phyloP scores from a whole-genome alignment of 2,329 filamentous ascomycete genomes.

The Neocatenulostroma microsporum region DNA sequence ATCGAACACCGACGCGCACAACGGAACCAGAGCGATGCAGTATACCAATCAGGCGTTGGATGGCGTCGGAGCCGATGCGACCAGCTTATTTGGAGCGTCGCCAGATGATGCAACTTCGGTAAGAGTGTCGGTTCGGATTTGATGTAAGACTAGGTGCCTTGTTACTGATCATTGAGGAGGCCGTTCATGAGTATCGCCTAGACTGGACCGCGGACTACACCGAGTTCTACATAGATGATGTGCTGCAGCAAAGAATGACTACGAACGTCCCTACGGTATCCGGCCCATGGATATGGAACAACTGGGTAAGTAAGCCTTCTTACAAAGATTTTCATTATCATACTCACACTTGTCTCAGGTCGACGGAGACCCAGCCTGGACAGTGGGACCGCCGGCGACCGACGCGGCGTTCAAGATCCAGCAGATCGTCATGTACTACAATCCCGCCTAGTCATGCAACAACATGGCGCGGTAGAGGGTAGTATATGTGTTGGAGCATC shows the following conservation, averaged over 20 bases:
- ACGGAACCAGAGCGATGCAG: slow-evolving; percentile 10
- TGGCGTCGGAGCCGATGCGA: slow-evolving; percentile 6
- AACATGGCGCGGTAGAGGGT: too few relatives aligned
- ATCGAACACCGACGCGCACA: slow-evolving; percentile 11
- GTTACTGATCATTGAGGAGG: too few relatives aligned
- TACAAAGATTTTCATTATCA: too few relatives aligned
- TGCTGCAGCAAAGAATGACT: slow-evolving; percentile 7
- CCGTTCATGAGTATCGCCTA: slow-evolving; percentile 17
- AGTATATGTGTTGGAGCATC: too few relatives aligned
- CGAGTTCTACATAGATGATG: slow-evolving; percentile 16
- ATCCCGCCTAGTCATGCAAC: too few relatives aligned
- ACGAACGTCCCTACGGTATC: slow-evolving; percentile 13
- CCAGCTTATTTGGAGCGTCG: too few relatives aligned
- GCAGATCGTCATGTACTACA: slow-evolving; percentile 19
- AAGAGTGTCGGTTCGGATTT: too few relatives aligned
- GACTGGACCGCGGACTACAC: slow-evolving; percentile 14
- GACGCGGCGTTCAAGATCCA: slow-evolving; percentile 19
- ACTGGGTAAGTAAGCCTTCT: too few relatives aligned
- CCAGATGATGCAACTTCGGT: too few relatives aligned
- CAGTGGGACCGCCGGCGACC: slow-evolving; percentile 15
- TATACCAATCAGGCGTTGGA: slow-evolving; percentile 20
- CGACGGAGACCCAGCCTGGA: slow-evolving; percentile 16
- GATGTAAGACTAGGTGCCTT: too few relatives aligned
- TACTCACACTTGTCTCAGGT: slow-evolving; percentile 2
- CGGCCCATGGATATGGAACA: slow-evolving; percentile 19